Conservation (phyloP, 169 alveolate genomes). For the Cryptosporidium canis region DNA sequence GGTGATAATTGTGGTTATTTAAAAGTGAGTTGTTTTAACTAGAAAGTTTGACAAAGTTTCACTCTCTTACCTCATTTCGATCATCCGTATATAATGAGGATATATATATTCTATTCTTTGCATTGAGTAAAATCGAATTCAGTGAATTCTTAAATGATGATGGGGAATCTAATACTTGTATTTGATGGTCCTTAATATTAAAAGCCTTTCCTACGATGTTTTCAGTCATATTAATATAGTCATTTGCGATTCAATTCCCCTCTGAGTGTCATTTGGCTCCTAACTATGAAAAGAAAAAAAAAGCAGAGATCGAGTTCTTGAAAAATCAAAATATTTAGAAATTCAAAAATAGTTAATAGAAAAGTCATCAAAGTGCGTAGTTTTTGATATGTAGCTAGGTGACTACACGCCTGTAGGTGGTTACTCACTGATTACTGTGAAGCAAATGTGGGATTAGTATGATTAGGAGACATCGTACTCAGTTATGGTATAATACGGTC, state of each 20-base stretch:
- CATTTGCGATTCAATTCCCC: neutral
- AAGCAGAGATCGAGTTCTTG: neutral
- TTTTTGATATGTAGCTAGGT: too few relatives aligned
- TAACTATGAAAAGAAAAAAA: neutral
- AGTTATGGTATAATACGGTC: too few relatives aligned
- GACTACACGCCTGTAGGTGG: too few relatives aligned
- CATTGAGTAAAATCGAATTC: constrained; percentile 14
- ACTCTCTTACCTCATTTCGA: constrained; percentile 37
- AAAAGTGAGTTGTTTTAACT: neutral
- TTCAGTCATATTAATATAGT: neutral
- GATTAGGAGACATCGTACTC: too few relatives aligned
- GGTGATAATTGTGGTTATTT: neutral
- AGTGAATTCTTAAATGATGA: constrained; percentile 21
- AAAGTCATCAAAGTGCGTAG: neutral
- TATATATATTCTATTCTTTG: constrained; percentile 27
- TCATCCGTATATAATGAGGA: constrained; percentile 36
- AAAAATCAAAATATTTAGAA: too few relatives aligned
- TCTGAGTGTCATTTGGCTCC: neutral
- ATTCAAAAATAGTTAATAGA: neutral
- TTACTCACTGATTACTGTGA: too few relatives aligned
- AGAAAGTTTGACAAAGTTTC: neutral
- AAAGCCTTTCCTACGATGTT: constrained; percentile 12
- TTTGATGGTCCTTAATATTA: constrained; percentile 12
- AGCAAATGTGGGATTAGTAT: too few relatives aligned
- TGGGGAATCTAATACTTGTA: constrained; percentile 48